Evolutionary conservation across 2,329 filamentous ascomycete species (phyloP), one percentile per base, ranked within the genome.

Genomic region (Ophiocordyceps sinensis): DNA sequence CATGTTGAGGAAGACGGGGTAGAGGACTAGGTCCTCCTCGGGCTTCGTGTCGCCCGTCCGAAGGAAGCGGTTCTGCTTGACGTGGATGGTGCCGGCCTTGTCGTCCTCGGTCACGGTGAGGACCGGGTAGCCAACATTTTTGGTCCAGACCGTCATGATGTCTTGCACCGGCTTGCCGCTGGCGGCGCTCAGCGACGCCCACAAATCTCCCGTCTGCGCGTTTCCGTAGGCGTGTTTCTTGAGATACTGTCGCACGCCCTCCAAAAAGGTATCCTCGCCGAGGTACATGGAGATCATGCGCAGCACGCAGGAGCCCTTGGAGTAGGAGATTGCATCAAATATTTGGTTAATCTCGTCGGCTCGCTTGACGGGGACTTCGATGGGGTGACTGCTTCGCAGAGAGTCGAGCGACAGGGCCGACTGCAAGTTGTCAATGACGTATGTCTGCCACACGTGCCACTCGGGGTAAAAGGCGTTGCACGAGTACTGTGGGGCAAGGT

Each of bases 331-430:
- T 47, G 87, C 85, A 58, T 96, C 89, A 53, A 96, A 96, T 51
- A 96, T 96, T 65, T 96, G 88, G 64, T 94, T 94, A 60, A 96
- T 88, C 63, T 96, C 87, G 51, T 94, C 87, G 26, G 88, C 88
- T 44, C 84, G 81, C 72, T 94, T 94, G 47, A 96, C 87, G 1
- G 89, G 89, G 1, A 95, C 88, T 61, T 96, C 89, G 44, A 96
- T 94, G 6, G 89, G 89, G 60, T 96, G 89, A 55, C 86, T 94
- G 74, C 87, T 95, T 51, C 89, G 79, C 41, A 96, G 67, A 4
- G 88, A 93, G 60, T 96, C 89, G 6, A 96, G 74, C 19, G 81
- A 80, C 31, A 96, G 71, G 2, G 89, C 89, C 47, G 84, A 81
- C 58, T 94, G 86, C 43, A 96, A 73, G 54, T 85, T 94, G 56